These are phyloP conservation scores for Syzygium malaccense DNA, from an alignment of 441 rosid genomes.

Conservation along the genomic window DNA sequence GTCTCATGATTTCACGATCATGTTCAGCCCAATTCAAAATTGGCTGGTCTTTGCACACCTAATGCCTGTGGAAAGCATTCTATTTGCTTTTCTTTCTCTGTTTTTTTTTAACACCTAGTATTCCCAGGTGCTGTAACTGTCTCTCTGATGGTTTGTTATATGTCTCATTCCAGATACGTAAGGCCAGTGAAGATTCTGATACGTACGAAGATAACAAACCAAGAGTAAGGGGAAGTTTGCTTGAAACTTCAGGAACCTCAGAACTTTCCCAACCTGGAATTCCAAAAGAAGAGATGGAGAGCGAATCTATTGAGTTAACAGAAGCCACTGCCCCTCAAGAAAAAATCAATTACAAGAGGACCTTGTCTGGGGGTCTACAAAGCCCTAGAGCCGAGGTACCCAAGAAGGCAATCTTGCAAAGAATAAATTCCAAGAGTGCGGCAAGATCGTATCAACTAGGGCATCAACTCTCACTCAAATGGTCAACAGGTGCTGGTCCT, in stretches of 20 bases:
- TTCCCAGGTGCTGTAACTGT: background rate
- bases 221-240: background rate
- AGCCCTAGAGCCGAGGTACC: slow-evolving; percentile 71
- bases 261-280: slow-evolving; percentile 8
- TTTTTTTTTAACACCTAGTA: background rate
- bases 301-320: slow-evolving; percentile 4
- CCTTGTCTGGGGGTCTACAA: slow-evolving; percentile 75
- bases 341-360: slow-evolving; percentile 45
- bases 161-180: slow-evolving; percentile 39
- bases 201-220: slow-evolving; percentile 26
- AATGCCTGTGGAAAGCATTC: background rate
- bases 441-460: slow-evolving; percentile 72
- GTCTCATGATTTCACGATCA: background rate
- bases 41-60: background rate
- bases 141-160: background rate
- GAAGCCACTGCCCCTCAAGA: slow-evolving; percentile 12
- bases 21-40: background rate
- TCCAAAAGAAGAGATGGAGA: slow-evolving; percentile 12
- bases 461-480: slow-evolving; percentile 63
- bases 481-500: slow-evolving; percentile 94
- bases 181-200: slow-evolving; percentile 63
- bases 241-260: background rate
- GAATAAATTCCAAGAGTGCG: slow-evolving; percentile 82
- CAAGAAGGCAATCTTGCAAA: slow-evolving; percentile 40
- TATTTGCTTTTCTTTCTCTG: background rate